Evolutionary conservation across 2,329 filamentous ascomycete species (phyloP).

Genomic region (Xylaria sp.): DNA sequence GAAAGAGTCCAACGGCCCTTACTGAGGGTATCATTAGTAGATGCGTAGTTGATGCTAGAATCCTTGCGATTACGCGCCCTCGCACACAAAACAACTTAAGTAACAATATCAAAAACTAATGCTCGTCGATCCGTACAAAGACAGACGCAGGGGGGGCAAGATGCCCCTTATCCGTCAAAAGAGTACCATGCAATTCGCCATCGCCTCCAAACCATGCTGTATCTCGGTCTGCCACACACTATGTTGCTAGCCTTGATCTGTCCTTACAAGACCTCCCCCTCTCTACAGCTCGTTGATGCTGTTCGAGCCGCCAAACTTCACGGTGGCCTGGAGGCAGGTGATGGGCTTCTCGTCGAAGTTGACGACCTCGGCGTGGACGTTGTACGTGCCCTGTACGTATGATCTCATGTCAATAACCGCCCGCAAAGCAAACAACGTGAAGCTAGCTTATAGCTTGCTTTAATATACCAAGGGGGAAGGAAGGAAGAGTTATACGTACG

Average conservation of each 20-base stretch:
- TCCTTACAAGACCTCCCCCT: background rate
- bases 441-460: background rate
- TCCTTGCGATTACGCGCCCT: conserved; percentile 21
- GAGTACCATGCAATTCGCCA: conserved; percentile 23
- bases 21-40: conserved; percentile 19
- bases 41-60: conserved; percentile 22
- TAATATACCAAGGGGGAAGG: background rate
- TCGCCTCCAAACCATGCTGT: conserved; percentile 14
- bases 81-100: no score
- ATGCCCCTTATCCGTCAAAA: conserved; percentile 14
- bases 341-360: conserved; percentile 73
- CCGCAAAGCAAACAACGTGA: background rate
- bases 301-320: conserved; percentile 60
- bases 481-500: conserved; percentile 58
- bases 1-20: conserved; percentile 17
- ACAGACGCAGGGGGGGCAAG: conserved; percentile 16
- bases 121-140: conserved; percentile 19
- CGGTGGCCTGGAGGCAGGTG: conserved; percentile 81
- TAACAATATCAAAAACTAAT: background rate
- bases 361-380: conserved; percentile 83
- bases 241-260: conserved; percentile 1
- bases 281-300: conserved; percentile 27
- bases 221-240: conserved; percentile 4
- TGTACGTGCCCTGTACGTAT: conserved; percentile 75
- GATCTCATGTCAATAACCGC: background rate